Conservation (phyloP, 345 rosid genomes). For the Cardiospermum halicacabum region DNA sequence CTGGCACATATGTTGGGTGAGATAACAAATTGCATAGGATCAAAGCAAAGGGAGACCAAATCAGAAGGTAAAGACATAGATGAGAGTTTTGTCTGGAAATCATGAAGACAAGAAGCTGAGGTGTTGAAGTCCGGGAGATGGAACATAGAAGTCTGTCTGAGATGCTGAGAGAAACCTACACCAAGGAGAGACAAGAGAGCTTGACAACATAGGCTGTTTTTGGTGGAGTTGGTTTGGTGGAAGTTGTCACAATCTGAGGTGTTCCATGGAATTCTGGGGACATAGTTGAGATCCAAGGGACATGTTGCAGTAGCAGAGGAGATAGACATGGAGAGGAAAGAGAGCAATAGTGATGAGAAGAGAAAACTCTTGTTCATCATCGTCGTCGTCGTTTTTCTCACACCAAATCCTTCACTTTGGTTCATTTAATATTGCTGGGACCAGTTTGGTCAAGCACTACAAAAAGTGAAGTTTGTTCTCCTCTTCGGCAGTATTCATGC, state of each 20-base stretch:
- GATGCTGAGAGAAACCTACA: constrained; percentile 49
- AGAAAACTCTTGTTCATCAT: constrained; percentile 14
- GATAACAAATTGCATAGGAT: constrained; percentile 52
- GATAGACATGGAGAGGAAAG: constrained; percentile 6
- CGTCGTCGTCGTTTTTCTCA: too few relatives aligned
- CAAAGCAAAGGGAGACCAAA: constrained; percentile 48
- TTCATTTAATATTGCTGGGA: too few relatives aligned
- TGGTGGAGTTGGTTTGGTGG: constrained; percentile 10
- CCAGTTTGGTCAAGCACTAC: too few relatives aligned
- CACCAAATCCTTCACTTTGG: too few relatives aligned
- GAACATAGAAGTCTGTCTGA: constrained; percentile 54
- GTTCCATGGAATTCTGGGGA: constrained; percentile 66
- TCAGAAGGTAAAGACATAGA: constrained; percentile 43
- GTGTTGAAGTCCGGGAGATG: constrained; percentile 49
- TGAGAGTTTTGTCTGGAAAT: constrained; percentile 47
- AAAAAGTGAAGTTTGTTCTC: too few relatives aligned
- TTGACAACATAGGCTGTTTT: constrained; percentile 47
- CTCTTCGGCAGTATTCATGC: too few relatives aligned
- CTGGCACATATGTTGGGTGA: constrained; percentile 45
- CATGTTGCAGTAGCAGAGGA: constrained; percentile 37
- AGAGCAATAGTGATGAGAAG: constrained; percentile 6
- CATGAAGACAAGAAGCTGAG: constrained; percentile 56
- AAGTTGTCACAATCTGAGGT: constrained; percentile 37
- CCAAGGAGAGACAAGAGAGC: constrained; percentile 53
- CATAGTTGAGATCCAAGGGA: constrained; percentile 62